phyloP scores from a whole-genome alignment of 179 eudicot species.

The Silene vulgaris region DNA sequence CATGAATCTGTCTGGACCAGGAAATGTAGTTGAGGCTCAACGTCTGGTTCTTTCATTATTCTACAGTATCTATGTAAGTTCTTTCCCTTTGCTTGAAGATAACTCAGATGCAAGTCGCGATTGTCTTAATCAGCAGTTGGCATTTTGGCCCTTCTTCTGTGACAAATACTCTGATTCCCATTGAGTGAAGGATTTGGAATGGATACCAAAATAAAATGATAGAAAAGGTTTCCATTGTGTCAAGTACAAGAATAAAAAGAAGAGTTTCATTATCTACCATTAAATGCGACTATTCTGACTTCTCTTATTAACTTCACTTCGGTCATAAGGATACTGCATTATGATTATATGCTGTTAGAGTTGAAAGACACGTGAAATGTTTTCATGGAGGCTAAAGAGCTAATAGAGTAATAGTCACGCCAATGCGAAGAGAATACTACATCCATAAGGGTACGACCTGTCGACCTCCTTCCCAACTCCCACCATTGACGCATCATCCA shows the following conservation, averaged over 20 bases:
- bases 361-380: not conserved
- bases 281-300: not conserved
- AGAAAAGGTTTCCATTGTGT: not conserved
- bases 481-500: not conserved
- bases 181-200: not conserved
- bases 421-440: not conserved
- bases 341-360: not conserved
- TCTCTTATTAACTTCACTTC: not conserved
- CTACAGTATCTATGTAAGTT: constrained; percentile 70
- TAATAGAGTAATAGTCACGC: not conserved
- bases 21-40: constrained; percentile 91
- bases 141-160: not conserved
- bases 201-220: not conserved
- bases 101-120: not conserved
- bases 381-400: not conserved
- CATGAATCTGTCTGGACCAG: constrained; percentile 78
- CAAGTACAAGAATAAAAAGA: not conserved
- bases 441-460: not conserved
- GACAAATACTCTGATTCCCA: not conserved
- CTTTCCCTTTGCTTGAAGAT: constrained; percentile 14
- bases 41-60: constrained; percentile 79
- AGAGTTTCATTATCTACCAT: not conserved
- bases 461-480: not conserved
- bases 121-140: not conserved
- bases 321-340: not conserved